A percentile compares a stretch with the other conserved stretches of the same genome.
Conservation (phyloP, 129 eudicot species). For the Smallanthus sonchifolius region DNA sequence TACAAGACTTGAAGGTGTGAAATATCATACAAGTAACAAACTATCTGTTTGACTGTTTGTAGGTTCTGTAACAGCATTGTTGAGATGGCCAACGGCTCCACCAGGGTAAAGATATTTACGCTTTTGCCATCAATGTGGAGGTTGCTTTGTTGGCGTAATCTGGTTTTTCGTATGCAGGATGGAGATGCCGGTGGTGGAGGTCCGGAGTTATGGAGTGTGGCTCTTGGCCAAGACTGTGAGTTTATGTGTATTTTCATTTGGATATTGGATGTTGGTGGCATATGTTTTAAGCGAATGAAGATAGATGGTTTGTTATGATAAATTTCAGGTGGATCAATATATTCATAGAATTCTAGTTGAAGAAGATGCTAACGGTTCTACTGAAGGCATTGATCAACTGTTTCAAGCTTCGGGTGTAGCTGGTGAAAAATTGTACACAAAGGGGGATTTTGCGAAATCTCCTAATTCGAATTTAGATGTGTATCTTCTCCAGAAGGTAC, state of each 20-base stretch:
- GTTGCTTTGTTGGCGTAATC: slow-evolving; percentile 26
- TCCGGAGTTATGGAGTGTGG: slow-evolving; percentile 92
- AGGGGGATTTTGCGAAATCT: slow-evolving; percentile 86
- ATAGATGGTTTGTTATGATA: background rate
- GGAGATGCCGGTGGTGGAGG: slow-evolving; percentile 99
- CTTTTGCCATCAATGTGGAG: slow-evolving; percentile 20
- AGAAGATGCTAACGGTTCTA: slow-evolving; percentile 58
- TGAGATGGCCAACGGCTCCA: slow-evolving; percentile 99
- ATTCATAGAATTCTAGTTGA: slow-evolving; percentile 89
- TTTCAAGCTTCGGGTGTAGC: slow-evolving; percentile 70
- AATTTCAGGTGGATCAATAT: slow-evolving; percentile 84
- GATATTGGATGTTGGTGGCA: background rate
- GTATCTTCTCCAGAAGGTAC: slow-evolving; percentile 87
- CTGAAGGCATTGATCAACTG: slow-evolving; percentile 45
- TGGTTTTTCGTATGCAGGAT: slow-evolving; percentile 48
- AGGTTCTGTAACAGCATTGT: slow-evolving; percentile 84
- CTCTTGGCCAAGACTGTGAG: slow-evolving; percentile 96
- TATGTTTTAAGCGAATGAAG: background rate
- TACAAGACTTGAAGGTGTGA: background rate
- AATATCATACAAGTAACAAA: background rate
- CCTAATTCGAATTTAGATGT: slow-evolving; percentile 55
- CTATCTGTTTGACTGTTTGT: slow-evolving; percentile 7
- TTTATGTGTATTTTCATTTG: slow-evolving; percentile 8
- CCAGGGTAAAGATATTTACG: slow-evolving; percentile 53
- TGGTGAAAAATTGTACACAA: slow-evolving; percentile 62